Percentiles rank a stretch among this genome's conserved stretches.
Conservation (phyloP, 352 stramenopile species). For the Blastocystis sp. region DNA sequence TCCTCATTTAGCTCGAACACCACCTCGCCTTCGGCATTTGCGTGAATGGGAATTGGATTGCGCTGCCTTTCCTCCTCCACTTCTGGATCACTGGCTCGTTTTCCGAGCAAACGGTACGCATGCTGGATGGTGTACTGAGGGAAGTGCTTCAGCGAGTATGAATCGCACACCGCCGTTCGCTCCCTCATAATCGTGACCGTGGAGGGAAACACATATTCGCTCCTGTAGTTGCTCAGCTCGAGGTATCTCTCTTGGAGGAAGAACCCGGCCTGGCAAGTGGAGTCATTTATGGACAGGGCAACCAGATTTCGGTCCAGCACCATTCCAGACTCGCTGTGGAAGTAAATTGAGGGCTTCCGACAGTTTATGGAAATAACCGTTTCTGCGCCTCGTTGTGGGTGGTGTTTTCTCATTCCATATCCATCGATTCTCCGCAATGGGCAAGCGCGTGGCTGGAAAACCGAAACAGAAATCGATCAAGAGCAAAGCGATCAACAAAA, state of each 20-base stretch:
- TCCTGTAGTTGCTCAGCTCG: too few species aligned
- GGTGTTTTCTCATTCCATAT: slow-evolving; percentile 18
- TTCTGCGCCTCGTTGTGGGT: too few species aligned
- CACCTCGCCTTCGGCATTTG: background rate
- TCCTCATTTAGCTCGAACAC: slow-evolving; percentile 44
- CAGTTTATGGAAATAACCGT: too few species aligned
- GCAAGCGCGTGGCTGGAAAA: slow-evolving; percentile 71
- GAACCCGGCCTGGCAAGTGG: too few species aligned
- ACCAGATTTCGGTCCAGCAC: too few species aligned
- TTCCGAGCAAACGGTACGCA: slow-evolving; percentile 7
- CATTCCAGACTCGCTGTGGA: too few species aligned
- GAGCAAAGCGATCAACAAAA: slow-evolving; percentile 76
- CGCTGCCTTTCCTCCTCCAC: background rate
- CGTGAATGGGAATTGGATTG: background rate
- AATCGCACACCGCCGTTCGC: background rate
- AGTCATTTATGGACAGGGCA: too few species aligned
- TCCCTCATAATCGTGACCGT: slow-evolving; percentile 1
- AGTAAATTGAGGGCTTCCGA: too few species aligned
- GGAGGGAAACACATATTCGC: background rate
- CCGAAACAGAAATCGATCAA: slow-evolving; percentile 76
- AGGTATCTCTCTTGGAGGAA: too few species aligned
- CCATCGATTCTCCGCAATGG: slow-evolving; percentile 69
- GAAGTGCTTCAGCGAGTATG: background rate
- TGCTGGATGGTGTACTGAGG: background rate
- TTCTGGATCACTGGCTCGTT: background rate